phyloP scores from a whole-genome alignment of 495 filamentous ascomycete genomes.

The Penicillium macrosclerotiorum region DNA sequence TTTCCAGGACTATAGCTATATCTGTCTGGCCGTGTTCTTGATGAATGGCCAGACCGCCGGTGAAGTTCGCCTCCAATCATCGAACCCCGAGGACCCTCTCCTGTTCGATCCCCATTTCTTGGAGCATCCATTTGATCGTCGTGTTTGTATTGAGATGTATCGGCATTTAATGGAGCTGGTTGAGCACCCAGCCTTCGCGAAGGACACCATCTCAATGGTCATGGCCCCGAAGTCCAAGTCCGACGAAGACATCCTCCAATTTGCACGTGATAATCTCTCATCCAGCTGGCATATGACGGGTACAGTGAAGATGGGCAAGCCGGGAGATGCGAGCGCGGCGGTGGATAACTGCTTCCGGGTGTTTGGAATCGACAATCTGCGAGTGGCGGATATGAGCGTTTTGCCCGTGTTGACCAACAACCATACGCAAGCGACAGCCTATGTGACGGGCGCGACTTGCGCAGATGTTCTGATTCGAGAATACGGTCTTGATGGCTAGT shows the following conservation, averaged over 20 bases:
- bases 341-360: conserved; percentile 58
- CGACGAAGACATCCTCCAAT: conserved; percentile 56
- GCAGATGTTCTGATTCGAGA: conserved; percentile 27
- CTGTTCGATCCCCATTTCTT: conserved; percentile 58
- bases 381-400: conserved; percentile 65
- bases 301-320: conserved; percentile 60
- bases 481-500: conserved; percentile 18
- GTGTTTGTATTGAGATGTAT: conserved; percentile 52
- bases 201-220: conserved; percentile 41
- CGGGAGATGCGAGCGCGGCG: conserved; percentile 43
- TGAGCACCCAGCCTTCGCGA: conserved; percentile 42
- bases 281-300: conserved; percentile 57
- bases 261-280: conserved; percentile 34
- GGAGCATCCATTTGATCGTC: conserved; percentile 54
- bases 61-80: conserved; percentile 51
- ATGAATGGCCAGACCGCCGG: conserved; percentile 47
- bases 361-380: conserved; percentile 52
- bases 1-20: conserved; percentile 31
- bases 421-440: conserved; percentile 40
- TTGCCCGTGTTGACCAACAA: conserved; percentile 54
- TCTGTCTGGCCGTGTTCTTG: conserved; percentile 27
- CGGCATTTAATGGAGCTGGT: conserved; percentile 45
- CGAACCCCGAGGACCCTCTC: conserved; percentile 53
- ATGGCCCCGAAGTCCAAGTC: conserved; percentile 45
- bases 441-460: conserved; percentile 31